Percentiles rank a stretch among this genome's conserved stretches.
phyloP scores from a whole-genome alignment of 116 monocot species.

The Thalassia testudinum region DNA sequence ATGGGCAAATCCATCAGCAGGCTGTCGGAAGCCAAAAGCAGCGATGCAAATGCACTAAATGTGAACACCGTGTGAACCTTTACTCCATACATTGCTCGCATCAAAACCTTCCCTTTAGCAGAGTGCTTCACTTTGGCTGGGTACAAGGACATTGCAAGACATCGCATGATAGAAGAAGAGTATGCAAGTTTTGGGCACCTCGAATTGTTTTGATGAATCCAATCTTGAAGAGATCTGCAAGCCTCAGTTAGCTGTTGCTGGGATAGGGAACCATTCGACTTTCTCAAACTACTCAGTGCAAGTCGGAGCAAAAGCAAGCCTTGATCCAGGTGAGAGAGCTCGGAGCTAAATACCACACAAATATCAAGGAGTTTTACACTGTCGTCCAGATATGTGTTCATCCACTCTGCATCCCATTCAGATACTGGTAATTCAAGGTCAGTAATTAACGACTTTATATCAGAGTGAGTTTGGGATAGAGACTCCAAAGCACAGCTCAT shows the following conservation, averaged over 20 bases:
- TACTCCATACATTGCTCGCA: conserved; percentile 58
- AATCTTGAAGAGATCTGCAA: conserved; percentile 28
- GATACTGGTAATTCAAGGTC: conserved; percentile 64
- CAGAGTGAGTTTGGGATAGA: conserved; percentile 34
- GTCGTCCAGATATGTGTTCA: conserved; percentile 51
- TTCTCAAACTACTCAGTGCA: conserved; percentile 25
- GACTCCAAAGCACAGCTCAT: conserved; percentile 37
- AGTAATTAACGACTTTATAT: conserved; percentile 37
- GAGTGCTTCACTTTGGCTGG: conserved; percentile 37
- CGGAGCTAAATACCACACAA: conserved; percentile 55
- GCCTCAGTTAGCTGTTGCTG: conserved; percentile 20
- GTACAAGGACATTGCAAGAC: conserved; percentile 18
- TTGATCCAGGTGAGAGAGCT: conserved; percentile 58
- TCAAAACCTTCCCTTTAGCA: conserved; percentile 50
- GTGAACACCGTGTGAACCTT: conserved; percentile 47
- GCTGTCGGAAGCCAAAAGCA: conserved; percentile 26
- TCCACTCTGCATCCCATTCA: conserved; percentile 80
- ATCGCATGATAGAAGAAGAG: conserved; percentile 17
- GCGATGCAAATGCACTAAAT: conserved; percentile 29
- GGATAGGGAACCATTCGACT: conserved; percentile 6
- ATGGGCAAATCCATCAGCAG: conserved; percentile 29
- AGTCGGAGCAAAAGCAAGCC: conserved; percentile 38
- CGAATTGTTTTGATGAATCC: conserved; percentile 14
- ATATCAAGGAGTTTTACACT: conserved; percentile 79
- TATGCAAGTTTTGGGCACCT: conserved; percentile 29